phyloP scores from a whole-genome alignment of 2,329 filamentous ascomycete genomes.

The Fusarium irregulare region DNA sequence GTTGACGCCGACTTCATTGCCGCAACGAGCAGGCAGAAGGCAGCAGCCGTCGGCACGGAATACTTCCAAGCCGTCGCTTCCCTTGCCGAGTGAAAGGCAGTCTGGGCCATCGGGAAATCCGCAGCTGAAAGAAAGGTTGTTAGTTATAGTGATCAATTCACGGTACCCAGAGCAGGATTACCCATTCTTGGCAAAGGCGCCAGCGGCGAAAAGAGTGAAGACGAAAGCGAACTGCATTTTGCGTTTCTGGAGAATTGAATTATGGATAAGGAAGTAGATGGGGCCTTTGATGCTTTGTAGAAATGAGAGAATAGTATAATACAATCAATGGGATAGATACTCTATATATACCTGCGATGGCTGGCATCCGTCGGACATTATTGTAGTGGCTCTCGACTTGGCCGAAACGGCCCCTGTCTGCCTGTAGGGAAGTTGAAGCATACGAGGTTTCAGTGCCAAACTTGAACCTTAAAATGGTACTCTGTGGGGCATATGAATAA shows the following conservation, averaged over 20 bases:
- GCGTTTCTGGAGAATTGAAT: neutral
- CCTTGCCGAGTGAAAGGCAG: neutral
- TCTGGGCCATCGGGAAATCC: neutral
- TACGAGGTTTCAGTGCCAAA: neutral
- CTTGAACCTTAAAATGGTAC: neutral
- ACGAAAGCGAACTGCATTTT: neutral
- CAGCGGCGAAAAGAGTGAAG: neutral
- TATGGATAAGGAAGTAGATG: neutral
- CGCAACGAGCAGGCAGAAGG: neutral
- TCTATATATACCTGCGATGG: neutral
- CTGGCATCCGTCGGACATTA: neutral
- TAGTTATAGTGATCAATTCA: accelerated
- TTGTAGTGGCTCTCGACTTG: neutral
- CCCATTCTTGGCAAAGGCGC: neutral
- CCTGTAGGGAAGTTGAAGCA: neutral
- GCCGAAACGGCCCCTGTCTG: neutral
- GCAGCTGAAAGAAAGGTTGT: neutral
- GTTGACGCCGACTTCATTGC: neutral
- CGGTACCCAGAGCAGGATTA: neutral
- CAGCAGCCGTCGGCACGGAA: slow-evolving; percentile 2
- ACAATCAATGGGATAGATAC: neutral
- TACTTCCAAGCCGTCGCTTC: neutral
- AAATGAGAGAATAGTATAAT: neutral
- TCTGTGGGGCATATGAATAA: neutral
- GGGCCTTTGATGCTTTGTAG: neutral